Base-by-base conservation (phyloP, 768 basidiomycete species). In the Mycena vitilis region DNA sequence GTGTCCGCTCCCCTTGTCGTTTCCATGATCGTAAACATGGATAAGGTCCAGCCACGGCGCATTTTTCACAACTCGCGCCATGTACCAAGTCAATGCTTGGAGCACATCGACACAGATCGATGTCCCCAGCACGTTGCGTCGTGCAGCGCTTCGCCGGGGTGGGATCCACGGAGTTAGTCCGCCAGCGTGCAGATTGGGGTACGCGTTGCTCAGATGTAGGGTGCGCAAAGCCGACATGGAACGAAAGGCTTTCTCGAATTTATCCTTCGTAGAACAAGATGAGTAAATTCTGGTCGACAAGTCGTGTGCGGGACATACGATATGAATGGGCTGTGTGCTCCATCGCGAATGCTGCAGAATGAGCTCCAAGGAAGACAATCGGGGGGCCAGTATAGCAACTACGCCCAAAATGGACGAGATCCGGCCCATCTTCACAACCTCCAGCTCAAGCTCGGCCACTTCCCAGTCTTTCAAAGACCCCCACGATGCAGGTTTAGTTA, bases 391-490 rank as follows among this genome's bases (percentile, higher is more conserved):
- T 9, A 5, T 12, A 18, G 38, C 16, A 2, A n/a, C 16, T n/a
- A 7, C 4, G 18, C 20, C 3, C 30, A 62, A 23, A 11, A 30
- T 30, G 2, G 60, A 18, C 2, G 40, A n/a, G 36, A 44, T 15
- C 9, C 37, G 13, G 22, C 20, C 49, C n/a, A 9, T 12, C 16
- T 13, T 18, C 13, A 48, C 13, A 48, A 48, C 8, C 12, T 23
- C 8, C 20, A 63, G 20, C 6, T 36, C 53, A 18, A 63, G 62
- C 8, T 34, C 30, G 18, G 37, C 42, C 10, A 55, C 30, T 20
- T 54, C 42, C 62, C 62, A 63, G 13, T 63, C 62, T 4, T 22
- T 23, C 10, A 63, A 47, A 3, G 53, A 54, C 20, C 42, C 25
- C 53, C 52, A 54, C 13, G 62, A 54, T 7, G 30, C 23, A n/a